Evolutionary conservation across 495 filamentous ascomycete species (phyloP), one percentile per base, ranked within the genome.

Genomic region (Aspergillus leporis): DNA sequence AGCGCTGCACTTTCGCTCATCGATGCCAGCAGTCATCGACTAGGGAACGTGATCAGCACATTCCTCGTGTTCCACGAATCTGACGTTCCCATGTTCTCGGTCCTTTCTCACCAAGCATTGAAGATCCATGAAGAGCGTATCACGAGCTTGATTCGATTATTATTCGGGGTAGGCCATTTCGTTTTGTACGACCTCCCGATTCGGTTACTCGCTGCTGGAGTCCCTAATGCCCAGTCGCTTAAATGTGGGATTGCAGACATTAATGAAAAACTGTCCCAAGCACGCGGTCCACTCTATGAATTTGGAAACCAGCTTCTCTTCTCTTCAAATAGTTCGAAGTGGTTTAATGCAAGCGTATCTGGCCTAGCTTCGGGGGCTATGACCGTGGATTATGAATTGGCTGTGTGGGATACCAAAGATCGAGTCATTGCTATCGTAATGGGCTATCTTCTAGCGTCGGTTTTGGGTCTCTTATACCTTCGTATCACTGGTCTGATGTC

Each of bases 381-480:
- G 1, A 56, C 66, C 5, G 65, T 87, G 1, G 80, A 91, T 59
- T 83, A 84, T 10, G 79, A 81, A 22, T 79, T 93, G 30, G 87
- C 86, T 4, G 82, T 87, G 45, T 97, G 93, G 93, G 81, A 83
- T 59, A 84, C 85, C 1, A 83, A 77, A 32, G 93, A 96, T 72
- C 83, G 92, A 28, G 80, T 85, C 48, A 86, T 90, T 70, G 93
- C 93, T 22, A 90, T 96, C 40, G 58, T 91, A 0, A 80, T 87
- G 62, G 94, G 94, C 36, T 98, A 97, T 66, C 65, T 85, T 0
- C 84, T 90, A 47, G 81, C 94, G 53, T 89, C 87, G 12, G 53
- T 90, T 36, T 62, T 89, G 16, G 93, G 92, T 3, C 83, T 87
- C 45, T 68, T 91, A 4, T 99, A 98, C 69, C 81, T 97, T 25